Base-by-base conservation (phyloP, 208 protist genomes). In the Leishmania braziliensis region DNA sequence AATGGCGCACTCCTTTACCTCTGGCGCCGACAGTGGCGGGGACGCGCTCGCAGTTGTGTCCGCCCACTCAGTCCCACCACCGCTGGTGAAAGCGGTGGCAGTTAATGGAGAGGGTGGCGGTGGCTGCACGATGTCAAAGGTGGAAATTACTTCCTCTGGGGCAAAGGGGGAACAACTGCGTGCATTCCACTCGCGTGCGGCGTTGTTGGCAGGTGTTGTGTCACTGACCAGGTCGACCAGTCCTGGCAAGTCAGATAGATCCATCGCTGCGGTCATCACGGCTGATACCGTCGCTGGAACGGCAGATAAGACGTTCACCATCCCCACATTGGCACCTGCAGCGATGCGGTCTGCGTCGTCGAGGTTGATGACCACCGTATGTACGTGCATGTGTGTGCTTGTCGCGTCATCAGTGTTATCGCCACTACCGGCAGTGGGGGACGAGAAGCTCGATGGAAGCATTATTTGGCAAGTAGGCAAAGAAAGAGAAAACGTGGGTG, bases 1-100 rank as follows among this genome's bases (percentile, higher is more conserved):
- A 14, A 83, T 78, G 26, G 79, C 23, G 29, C 79, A 83, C 48
- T 78, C 79, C 36, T 48, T n/a, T 53, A 48, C 53, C 56, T 80
- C 77, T 62, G n/a, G 33, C 2, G 51, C 29, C 33, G 60, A 1
- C 33, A 26, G 43, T 3, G 48, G 6, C 33, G 51, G 48, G 65
- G 23, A 68, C 14, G 50, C 5, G 77, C 29, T 68, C 46, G n/a
- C 33, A 54, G 54, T 12, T 2, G 53, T 50, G 12, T 53, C 33
- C 8, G 23, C 73, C 48, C 26, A 26, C n/a, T n/a, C 73, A 23
- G 33, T 48, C 16, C 33, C 73, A 58, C 18, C 26, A 43, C 3
- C 43, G 39, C 9, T n/a, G 26, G 36, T 72, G 12, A 8, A 56
- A 26, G 75, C 56, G 58, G 33, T 53, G 16, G 43, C 36, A 10